phyloP scores from a whole-genome alignment of 345 rosid species.

The rapeseed (Brassica napus) region DNA sequence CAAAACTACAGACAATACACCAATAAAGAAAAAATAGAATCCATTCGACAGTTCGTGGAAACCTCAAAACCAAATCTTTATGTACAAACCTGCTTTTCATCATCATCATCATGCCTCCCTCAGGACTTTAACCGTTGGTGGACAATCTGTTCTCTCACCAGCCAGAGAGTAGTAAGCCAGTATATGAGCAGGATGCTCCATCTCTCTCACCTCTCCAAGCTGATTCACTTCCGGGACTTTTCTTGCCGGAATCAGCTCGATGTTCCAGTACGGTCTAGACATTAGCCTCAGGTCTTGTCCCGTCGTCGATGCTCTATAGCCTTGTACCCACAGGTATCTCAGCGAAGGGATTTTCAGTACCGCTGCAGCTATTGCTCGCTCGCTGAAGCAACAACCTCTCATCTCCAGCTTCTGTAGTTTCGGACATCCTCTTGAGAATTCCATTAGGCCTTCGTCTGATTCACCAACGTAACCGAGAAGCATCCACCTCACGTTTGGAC shows the following conservation, averaged over 20 bases:
- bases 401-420: slow-evolving; percentile 87
- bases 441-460: slow-evolving; percentile 72
- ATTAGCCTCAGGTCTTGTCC: slow-evolving; percentile 68
- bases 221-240: slow-evolving; percentile 35
- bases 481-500: slow-evolving; percentile 90
- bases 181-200: slow-evolving; percentile 82
- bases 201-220: slow-evolving; percentile 36
- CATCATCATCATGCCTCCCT: slow-evolving; percentile 18
- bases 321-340: slow-evolving; percentile 97
- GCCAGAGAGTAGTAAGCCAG: slow-evolving; percentile 93
- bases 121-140: slow-evolving; percentile 55
- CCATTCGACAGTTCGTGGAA: slow-evolving; percentile 14
- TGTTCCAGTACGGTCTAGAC: slow-evolving; percentile 96
- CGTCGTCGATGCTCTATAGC: slow-evolving; percentile 59
- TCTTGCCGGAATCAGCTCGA: slow-evolving; percentile 80
- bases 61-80: slow-evolving; percentile 29
- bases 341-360: slow-evolving; percentile 64
- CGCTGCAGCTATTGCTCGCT: slow-evolving; percentile 67
- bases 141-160: slow-evolving; percentile 89
- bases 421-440: slow-evolving; percentile 86
- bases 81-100: slow-evolving; percentile 35
- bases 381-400: slow-evolving; percentile 91
- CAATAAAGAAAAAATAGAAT: neutral
- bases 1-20: slow-evolving; percentile 34
- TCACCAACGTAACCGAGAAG: slow-evolving; percentile 85